phyloP scores from a whole-genome alignment of 2,329 filamentous ascomycete genomes.

The Tolypocladium amazonense region DNA sequence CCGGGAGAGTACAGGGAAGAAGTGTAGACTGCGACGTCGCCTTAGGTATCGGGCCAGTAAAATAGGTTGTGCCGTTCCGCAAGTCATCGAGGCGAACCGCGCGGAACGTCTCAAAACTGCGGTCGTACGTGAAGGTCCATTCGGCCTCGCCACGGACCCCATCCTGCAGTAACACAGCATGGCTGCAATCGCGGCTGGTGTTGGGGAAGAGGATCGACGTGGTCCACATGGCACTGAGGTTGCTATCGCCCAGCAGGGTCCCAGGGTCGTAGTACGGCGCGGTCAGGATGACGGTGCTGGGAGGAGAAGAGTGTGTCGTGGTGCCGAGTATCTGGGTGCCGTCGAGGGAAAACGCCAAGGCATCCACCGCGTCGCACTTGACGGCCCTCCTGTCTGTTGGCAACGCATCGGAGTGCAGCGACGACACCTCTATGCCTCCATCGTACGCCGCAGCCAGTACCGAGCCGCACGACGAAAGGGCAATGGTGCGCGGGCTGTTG shows the following conservation, averaged over 20 bases:
- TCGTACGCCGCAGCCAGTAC: slow-evolving; percentile 79
- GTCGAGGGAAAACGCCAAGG: slow-evolving; percentile 65
- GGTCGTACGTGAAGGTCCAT: slow-evolving; percentile 72
- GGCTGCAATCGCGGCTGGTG: slow-evolving; percentile 67
- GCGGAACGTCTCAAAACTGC: slow-evolving; percentile 66
- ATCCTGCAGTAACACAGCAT: slow-evolving; percentile 59
- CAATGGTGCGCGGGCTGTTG: slow-evolving; percentile 66
- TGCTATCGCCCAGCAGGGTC: slow-evolving; percentile 52
- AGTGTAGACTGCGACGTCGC: slow-evolving; percentile 44
- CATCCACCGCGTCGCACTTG: slow-evolving; percentile 67
- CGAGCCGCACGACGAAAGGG: slow-evolving; percentile 69
- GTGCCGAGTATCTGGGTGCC: slow-evolving; percentile 71
- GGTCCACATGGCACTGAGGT: slow-evolving; percentile 70
- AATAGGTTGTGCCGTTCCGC: slow-evolving; percentile 68
- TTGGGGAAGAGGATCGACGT: slow-evolving; percentile 79
- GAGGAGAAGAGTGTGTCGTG: slow-evolving; percentile 51
- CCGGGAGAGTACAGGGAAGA: slow-evolving; percentile 57
- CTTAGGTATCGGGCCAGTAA: slow-evolving; percentile 56
- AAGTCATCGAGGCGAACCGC: slow-evolving; percentile 66
- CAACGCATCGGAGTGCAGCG: slow-evolving; percentile 53
- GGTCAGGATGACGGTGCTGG: slow-evolving; percentile 65
- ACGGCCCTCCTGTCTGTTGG: slow-evolving; percentile 62
- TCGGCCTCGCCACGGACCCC: slow-evolving; percentile 52
- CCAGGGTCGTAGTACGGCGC: slow-evolving; percentile 71
- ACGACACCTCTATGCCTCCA: slow-evolving; percentile 80